Evolutionary conservation across 805 yeast genomes (phyloP), one percentile per base, ranked within the genome.

Genomic region (Saitoella complicata): DNA sequence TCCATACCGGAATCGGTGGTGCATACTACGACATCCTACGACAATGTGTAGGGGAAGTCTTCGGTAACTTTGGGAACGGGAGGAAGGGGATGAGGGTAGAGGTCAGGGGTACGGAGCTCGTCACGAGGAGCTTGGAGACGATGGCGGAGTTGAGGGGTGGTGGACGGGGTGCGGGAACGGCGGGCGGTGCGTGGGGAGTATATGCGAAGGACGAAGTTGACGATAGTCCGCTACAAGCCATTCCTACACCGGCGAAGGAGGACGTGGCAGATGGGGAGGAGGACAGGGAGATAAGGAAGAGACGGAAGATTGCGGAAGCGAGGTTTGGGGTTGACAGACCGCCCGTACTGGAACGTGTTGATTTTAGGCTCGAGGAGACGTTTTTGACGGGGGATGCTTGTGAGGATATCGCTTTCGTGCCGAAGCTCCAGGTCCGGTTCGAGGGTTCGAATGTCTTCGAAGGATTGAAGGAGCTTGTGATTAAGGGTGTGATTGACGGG

Each of bases 201-300:
- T 52, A 51, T 41, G 54, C 54, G 6, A 46, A 49, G 5, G 47
- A 47, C 43, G 39, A 31, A 31, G 51, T 48, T 5, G 55, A 52
- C 21, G 43, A 33, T 31, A 46, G 52, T 7, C 53, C 53, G 5
- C 38, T 52, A 7, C 51, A 47, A 12, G 37, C 33, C 11, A 35
- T 43, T 4, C 38, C 46, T 9, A 41, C 33, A 10, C 39, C 32
- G 9, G 29, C 10, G 8, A 29, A 38, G n/a, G 32, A 10, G 33
- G 31, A 10, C 5, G 38, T 10, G 10, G 13, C 9, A 3, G 39
- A 38, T 6, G 31, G 13, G n/a, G 8, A 13, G 5, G 42, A 39
- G 33, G 39, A 44, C 7, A 31, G 11, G 5, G 39, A 38, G 33
- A 40, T 43, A 30, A 11, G 33, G 33, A 40, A 43, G 35, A 30